Base-by-base conservation (phyloP, 2,329 filamentous ascomycete genomes). In the Fusarium sp. region DNA sequence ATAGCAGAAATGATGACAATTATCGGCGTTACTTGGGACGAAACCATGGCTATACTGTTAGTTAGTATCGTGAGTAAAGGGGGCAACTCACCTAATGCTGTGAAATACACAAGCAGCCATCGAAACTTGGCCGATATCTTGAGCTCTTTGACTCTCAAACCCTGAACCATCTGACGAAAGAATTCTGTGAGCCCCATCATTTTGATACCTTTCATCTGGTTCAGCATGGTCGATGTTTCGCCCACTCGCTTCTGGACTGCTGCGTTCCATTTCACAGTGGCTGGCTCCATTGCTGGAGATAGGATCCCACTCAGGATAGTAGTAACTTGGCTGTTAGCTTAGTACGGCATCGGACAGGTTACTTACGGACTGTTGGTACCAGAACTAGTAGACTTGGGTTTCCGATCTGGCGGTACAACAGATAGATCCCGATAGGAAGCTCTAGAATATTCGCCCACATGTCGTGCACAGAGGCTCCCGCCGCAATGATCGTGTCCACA, bases 191-290 rank as follows among this genome's bases (percentile, higher is more conserved):
- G 69, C 0, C 79, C 80, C 63, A 76, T 76, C 74, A 81, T 79
- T 43, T 81, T 81, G 51, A 81, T 69, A 3, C 75, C 74, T 52
- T 80, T 81, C 61, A 81, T 80, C 10, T 74, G 72, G 4, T 66
- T 68, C 1, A 81, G 71, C 68, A 79, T 77, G n/a, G 68, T 72
- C 7, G 77, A 74, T 0, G 78, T 79, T 26, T 75, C 69, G 1
- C 74, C 73, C 28, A 81, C 73, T 8, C 80, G 75, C 39, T 70
- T 69, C 57, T 81, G 74, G n/a, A 79, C 74, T 5, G 76, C 76
- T 28, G 68, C 61, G 2, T 76, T 73, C 80, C 79, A 82, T 13
- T 72, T 63, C 2, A 75, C 65, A 1, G 61, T 74, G n/a, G 71
- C 76, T 34, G 64, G 74, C n/a, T 71, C 76, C 61, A 74, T 72